phyloP scores from a whole-genome alignment of 2,329 filamentous ascomycete genomes.

The Penicillium concentricum region DNA sequence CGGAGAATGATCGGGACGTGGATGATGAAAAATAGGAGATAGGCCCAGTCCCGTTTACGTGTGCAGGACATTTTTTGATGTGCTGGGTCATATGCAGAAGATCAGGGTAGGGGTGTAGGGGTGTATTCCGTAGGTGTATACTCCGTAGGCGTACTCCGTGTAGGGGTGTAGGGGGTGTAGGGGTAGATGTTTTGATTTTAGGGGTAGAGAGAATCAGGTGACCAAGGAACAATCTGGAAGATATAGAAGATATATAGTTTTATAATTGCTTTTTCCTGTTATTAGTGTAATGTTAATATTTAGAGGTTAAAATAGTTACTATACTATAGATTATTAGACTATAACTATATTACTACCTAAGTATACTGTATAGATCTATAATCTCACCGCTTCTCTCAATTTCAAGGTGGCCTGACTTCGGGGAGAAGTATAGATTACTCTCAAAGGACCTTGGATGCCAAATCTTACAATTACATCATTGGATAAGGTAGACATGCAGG shows the following conservation, averaged over 20 bases:
- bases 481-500: neutral
- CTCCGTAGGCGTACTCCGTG: too few relatives aligned
- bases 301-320: too few relatives aligned
- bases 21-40: constrained; percentile 60
- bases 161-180: neutral
- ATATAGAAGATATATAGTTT: too few relatives aligned
- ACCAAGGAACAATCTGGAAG: neutral
- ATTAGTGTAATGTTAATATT: too few relatives aligned
- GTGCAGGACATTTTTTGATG: constrained; percentile 20
- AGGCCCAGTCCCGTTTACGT: constrained; percentile 41
- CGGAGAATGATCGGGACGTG: constrained; percentile 63
- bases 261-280: too few relatives aligned
- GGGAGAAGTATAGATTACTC: too few relatives aligned
- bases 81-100: constrained; percentile 1
- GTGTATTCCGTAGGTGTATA: too few relatives aligned
- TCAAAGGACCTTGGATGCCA: neutral
- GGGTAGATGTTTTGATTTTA: constrained; percentile 1
- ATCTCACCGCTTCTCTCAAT: neutral
- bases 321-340: too few relatives aligned
- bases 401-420: neutral
- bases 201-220: neutral
- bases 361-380: too few relatives aligned
- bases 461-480: neutral
- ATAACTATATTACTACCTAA: too few relatives aligned
- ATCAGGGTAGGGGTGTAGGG: neutral